phyloP scores from a whole-genome alignment of 352 stramenopile species.

The Globisporangium spiculum region DNA sequence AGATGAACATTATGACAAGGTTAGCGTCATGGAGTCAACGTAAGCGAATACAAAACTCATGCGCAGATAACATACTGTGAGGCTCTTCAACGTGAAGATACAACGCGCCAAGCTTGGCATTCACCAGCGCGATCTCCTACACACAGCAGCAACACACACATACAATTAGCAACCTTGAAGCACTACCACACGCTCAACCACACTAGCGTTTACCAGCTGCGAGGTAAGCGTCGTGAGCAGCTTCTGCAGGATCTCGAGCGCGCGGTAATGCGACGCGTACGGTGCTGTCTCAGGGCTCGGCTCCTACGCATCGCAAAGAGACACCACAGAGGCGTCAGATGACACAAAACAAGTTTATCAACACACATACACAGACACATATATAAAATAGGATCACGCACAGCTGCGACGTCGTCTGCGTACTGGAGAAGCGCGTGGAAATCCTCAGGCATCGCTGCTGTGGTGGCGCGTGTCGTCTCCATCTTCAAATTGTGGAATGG shows the following conservation, averaged over 20 bases:
- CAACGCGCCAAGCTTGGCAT: slow-evolving; percentile 39
- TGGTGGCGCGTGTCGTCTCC: not conserved
- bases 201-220: slow-evolving; percentile 23
- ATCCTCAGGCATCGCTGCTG: slow-evolving; percentile 23
- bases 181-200: not conserved
- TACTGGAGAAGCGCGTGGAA: slow-evolving; percentile 29
- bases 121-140: slow-evolving; percentile 35
- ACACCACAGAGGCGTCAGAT: not conserved
- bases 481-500: slow-evolving; percentile 5
- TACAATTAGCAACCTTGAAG: slow-evolving; percentile 2
- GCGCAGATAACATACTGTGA: slow-evolving; percentile 36
- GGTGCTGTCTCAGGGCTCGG: slow-evolving; percentile 45
- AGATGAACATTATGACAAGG: too few species aligned
- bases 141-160: not conserved
- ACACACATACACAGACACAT: not conserved
- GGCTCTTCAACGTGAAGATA: slow-evolving; percentile 64
- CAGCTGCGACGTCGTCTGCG: slow-evolving; percentile 29
- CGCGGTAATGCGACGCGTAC: slow-evolving; percentile 50
- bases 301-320: slow-evolving; percentile 23
- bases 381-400: slow-evolving; percentile 18
- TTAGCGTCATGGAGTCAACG: not conserved
- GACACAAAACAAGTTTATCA: not conserved
- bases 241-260: slow-evolving; percentile 55
- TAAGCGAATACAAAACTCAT: not conserved
- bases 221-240: slow-evolving; percentile 33